Evolutionary conservation across 352 stramenopile species (phyloP), one percentile per base, ranked within the genome.

Genomic region (Phytophthora pisi): DNA sequence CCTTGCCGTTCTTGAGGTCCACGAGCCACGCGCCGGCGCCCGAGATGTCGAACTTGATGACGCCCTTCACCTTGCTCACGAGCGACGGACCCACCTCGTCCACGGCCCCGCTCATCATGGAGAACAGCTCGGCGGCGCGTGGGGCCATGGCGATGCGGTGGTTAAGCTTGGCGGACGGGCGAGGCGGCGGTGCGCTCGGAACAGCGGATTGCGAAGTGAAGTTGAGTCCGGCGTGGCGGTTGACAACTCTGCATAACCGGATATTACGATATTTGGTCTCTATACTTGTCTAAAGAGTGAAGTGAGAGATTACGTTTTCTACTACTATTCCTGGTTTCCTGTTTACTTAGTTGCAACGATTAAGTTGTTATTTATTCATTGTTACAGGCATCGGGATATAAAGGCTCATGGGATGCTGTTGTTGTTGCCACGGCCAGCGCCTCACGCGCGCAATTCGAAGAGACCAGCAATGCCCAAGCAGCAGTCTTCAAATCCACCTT

Each of bases 11-110:
- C 77, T 91, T 92, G 57, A 92, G 80, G 58, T 95, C 82, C 28
- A 95, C 83, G 63, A 92, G 71, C 86, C 86, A 95, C 46, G 72
- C 62, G 43, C 84, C 86, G 46, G 83, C 79, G 66, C 74, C 77
- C 18, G 71, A 79, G 38, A 95, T 70, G 72, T 95, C 85, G 65
- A 93, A 91, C 75, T 92, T 92, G 66, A 95, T 93, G 23, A 79
- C 70, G 53, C 83, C 84, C 61, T 95, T 93, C 61, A 95, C 75
- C 60, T 92, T 91, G 45, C 49, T 78, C 63, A 92, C 81, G 56
- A 95, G 80, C 64, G 81, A 79, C 56, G 81, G 81, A 42, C 86
- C 86, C 36, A 89, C 64, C 61, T 92, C 82, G 58, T 80, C 81
- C 56, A 94, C 82, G 55, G 86, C 82, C 28, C 74, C 68, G 47